Evolutionary conservation across 192 early-diverging fungal genomes (phyloP), one percentile per base, ranked within the genome.

Genomic region (Coemansia nantahalensis): DNA sequence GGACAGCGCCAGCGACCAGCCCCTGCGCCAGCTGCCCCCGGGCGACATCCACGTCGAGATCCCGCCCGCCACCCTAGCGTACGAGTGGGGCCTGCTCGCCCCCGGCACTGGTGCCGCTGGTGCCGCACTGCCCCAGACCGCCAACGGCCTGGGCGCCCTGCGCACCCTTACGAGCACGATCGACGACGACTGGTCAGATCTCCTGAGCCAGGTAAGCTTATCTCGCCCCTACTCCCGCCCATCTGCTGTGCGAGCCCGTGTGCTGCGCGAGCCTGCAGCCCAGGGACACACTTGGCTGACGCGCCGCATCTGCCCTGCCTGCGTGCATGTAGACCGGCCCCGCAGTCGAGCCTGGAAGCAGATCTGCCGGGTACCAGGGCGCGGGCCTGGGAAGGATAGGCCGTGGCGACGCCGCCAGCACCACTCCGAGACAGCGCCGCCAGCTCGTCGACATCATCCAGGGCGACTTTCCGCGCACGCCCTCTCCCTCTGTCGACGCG

Each of bases 401-500:
- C 14, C 42, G 45, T 41, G 43, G 51, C 17, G 61, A 53, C 36
- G 32, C 57, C 14, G 41, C 63, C 9, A 45, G 40, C 15, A 37
- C 45, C 18, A 45, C 54, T 0, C 38, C 68, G 13, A 48, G 63
- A 10, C 59, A 62, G 17, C 60, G 73, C 14, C 65, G 73, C 39
- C 73, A 68, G 45, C 51, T 77, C 8, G 62, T 69, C 5, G 73
- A 65, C 37, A 77, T 77, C 18, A 75, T 75, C 41, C 71, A 68
- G 51, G 57, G 52, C 26, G 73, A 69, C 50, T 69, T 77, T 36
- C 73, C 73, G 8, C 73, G 73, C 28, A 69, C 73, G 15, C 73
- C 73, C 13, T 77, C 73, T 21, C 73, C 73, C 6, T 66, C 73
- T 7, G 44, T 59, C 12, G 71, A 74, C 31, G 48, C 59, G 10